Percentiles rank a stretch among this genome's conserved stretches.
Conservation (phyloP, 164 flowering plant species). For the Magnolia kwangsiensis region DNA sequence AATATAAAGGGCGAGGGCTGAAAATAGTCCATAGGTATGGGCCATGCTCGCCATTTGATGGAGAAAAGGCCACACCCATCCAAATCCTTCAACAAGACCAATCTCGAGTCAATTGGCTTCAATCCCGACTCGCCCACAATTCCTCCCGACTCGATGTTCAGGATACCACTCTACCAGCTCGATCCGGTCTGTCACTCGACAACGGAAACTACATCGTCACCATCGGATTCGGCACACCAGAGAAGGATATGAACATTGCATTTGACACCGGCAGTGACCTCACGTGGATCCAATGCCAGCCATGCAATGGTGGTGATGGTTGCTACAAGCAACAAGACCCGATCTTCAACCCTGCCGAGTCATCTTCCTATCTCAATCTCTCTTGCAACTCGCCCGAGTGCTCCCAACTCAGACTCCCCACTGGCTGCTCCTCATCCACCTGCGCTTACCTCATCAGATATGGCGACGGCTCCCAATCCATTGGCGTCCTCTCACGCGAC, state of each 20-base stretch:
- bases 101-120: conserved; percentile 44
- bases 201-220: conserved; percentile 67
- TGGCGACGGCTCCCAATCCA: conserved; percentile 59
- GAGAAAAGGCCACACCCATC: conserved; percentile 9
- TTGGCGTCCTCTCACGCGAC: conserved; percentile 59
- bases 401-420: conserved; percentile 40
- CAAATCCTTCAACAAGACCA: conserved; percentile 49
- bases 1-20: not conserved
- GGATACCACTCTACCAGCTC: conserved; percentile 33
- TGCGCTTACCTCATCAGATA: conserved; percentile 62
- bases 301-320: conserved; percentile 53
- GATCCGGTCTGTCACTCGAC: conserved; percentile 35
- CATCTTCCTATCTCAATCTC: conserved; percentile 51
- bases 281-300: conserved; percentile 90
- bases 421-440: conserved; percentile 33
- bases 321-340: conserved; percentile 77
- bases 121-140: conserved; percentile 14
- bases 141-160: not conserved
- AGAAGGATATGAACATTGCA: conserved; percentile 50
- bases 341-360: conserved; percentile 52
- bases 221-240: conserved; percentile 47
- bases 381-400: conserved; percentile 63
- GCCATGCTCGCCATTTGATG: conserved; percentile 7
- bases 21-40: not conserved
- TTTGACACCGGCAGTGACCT: conserved; percentile 88